Evolutionary conservation across 805 yeast species (phyloP), one percentile per base, ranked within the genome.

Genomic region (Nakazawaea wyomingensis): DNA sequence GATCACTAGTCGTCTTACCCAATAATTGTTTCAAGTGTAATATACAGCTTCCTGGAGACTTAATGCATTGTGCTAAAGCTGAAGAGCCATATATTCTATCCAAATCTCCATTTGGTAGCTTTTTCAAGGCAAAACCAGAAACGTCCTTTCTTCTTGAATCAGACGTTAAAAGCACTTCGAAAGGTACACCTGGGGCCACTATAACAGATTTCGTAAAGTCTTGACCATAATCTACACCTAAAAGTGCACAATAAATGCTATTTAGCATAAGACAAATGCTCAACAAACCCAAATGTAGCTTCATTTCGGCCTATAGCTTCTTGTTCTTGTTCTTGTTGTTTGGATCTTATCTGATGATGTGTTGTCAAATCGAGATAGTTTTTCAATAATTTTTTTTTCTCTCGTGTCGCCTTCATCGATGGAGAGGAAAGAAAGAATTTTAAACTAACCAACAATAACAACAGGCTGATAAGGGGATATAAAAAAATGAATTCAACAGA

Each of bases 121-220:
- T 65, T 40, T 80, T 74, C 47, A 90, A 69, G 1, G 85, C 81
- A 10, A 93, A 53, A 1, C 95, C 96, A 4, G 90, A 74, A 4
- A 81, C 68, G 54, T 91, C 98, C 59, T 93, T 93, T 45, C 99
- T 73, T 62, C 89, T 87, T 3, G 96, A 83, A 54, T 93, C 98
- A 20, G 87, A 82, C 4, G 97, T 87, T 48, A 93, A 67, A 11
- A 93, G 82, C 32, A 93, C 74, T 55, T 93, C 98, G 57, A 90
- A 81, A 13, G 89, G 84, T 17, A 88, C 80, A 10, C 89, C 87
- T 0, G 97, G 97, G 0, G 96, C 96, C 32, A 93, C 85, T 36
- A 93, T 68, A 39, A 82, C 86, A 2, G 96, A 88, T 59, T 93
- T 93, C 19, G 89, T 77, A 67, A 71, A 85, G 55, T 89, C 91